Evolutionary conservation across 1,284 basidiomycete species (phyloP).

Genomic region (Trichosporon ovoides): DNA sequence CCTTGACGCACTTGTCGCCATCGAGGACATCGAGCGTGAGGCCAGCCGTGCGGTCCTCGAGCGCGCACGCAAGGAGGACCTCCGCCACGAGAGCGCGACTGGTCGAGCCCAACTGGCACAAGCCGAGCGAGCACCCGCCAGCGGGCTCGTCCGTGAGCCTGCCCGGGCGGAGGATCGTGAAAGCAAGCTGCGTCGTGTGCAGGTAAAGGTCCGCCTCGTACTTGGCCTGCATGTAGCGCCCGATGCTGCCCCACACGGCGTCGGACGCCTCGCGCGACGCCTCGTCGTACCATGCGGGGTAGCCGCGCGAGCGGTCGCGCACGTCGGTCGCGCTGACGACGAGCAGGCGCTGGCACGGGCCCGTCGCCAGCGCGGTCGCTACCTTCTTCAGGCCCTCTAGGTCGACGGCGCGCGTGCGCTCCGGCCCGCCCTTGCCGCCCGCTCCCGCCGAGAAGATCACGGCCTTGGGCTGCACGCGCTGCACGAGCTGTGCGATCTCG

Average conservation of each 20-base stretch:
- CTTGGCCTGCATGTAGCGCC: constrained; percentile 58
- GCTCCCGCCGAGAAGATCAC: constrained; percentile 67
- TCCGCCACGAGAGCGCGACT: constrained; percentile 62
- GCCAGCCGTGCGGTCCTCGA: constrained; percentile 58
- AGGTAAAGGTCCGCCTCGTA: constrained; percentile 67
- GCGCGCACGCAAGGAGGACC: constrained; percentile 55
- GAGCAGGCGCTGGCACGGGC: constrained; percentile 52
- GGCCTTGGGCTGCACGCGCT: constrained; percentile 52
- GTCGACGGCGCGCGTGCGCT: constrained; percentile 64
- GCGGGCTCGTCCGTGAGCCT: constrained; percentile 56
- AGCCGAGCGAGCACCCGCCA: constrained; percentile 57
- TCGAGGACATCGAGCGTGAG: constrained; percentile 62
- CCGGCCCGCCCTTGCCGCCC: constrained; percentile 60
- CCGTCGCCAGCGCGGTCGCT: constrained; percentile 64
- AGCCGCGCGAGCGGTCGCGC: constrained; percentile 50
- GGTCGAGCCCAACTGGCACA: constrained; percentile 51
- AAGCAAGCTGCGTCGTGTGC: constrained; percentile 57
- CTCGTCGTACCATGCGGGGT: constrained; percentile 55
- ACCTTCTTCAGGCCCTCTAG: constrained; percentile 66
- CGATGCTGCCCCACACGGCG: constrained; percentile 49
- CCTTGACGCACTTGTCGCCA: constrained; percentile 55
- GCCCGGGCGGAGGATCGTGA: constrained; percentile 66
- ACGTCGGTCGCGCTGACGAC: constrained; percentile 64
- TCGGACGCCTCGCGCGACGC: constrained; percentile 49
- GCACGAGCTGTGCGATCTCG: constrained; percentile 55